A percentile compares a stretch with the other conserved stretches of the same genome.
Conservation (phyloP, 2,329 filamentous ascomycete genomes). For the Fusarium incarnatum region DNA sequence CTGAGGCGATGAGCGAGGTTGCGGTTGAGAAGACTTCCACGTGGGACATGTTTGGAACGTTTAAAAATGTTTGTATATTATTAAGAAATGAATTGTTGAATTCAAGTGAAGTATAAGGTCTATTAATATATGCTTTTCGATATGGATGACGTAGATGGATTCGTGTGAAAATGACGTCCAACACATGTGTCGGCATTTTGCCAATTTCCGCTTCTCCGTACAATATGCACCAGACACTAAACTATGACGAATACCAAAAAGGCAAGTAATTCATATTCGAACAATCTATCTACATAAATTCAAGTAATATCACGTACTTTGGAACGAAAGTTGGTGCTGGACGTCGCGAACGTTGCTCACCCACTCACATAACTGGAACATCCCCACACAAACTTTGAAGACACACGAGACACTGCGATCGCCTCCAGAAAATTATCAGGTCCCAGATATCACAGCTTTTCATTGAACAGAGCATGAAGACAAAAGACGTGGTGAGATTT, state of each 20-base stretch:
- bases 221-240: rapidly evolving
- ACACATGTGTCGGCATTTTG: background rate
- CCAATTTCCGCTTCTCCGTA: background rate
- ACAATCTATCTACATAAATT: too few species aligned
- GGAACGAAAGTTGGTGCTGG: too few species aligned
- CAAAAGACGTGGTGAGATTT: background rate
- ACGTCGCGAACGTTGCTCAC: too few species aligned
- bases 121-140: rapidly evolving
- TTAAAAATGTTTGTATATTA: too few species aligned
- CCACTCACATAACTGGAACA: too few species aligned
- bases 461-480: rapidly evolving
- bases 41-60: background rate
- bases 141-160: conserved; percentile 9
- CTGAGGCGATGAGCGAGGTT: conserved; percentile 10
- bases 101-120: too few species aligned
- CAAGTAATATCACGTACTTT: too few species aligned
- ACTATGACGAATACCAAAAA: background rate
- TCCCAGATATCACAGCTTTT: background rate
- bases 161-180: background rate
- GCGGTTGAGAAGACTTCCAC: background rate
- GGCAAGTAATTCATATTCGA: too few species aligned
- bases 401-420: too few species aligned
- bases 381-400: too few species aligned
- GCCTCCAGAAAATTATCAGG: too few species aligned
- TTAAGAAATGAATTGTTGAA: too few species aligned